Conservation (phyloP, 192 early-diverging fungal species). For the Backusella morwellensis region DNA sequence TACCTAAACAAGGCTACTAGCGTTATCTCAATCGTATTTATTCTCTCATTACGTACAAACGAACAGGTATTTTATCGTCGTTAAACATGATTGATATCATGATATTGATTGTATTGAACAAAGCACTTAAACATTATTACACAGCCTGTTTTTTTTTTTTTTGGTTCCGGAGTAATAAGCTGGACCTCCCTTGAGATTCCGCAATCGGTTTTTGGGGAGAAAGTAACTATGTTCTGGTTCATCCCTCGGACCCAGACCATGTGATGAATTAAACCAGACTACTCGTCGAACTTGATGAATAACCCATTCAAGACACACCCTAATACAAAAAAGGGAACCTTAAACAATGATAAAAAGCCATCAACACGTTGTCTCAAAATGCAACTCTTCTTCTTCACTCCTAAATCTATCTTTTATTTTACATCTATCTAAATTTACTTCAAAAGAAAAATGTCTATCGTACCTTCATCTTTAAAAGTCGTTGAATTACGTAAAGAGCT, state of each 20-base stretch:
- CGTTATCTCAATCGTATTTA: background rate
- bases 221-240: background rate
- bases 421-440: background rate
- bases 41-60: background rate
- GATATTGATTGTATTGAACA: background rate
- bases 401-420: background rate
- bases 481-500: slow-evolving; percentile 49
- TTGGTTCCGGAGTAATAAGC: background rate
- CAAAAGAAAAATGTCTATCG: background rate
- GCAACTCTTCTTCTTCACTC: background rate
- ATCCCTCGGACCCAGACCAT: background rate
- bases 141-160: background rate
- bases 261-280: background rate
- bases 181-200: background rate
- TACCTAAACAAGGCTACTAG: background rate
- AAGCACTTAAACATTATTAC: background rate
- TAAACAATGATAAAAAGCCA: background rate
- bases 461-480: slow-evolving; percentile 24
- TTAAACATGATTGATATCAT: too few species aligned
- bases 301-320: background rate
- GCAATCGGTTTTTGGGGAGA: background rate
- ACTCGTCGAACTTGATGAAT: background rate
- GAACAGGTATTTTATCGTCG: background rate
- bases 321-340: background rate
- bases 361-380: background rate